Base-by-base conservation (phyloP, 495 filamentous ascomycete species). In the Clohesyomyces aquaticus region DNA sequence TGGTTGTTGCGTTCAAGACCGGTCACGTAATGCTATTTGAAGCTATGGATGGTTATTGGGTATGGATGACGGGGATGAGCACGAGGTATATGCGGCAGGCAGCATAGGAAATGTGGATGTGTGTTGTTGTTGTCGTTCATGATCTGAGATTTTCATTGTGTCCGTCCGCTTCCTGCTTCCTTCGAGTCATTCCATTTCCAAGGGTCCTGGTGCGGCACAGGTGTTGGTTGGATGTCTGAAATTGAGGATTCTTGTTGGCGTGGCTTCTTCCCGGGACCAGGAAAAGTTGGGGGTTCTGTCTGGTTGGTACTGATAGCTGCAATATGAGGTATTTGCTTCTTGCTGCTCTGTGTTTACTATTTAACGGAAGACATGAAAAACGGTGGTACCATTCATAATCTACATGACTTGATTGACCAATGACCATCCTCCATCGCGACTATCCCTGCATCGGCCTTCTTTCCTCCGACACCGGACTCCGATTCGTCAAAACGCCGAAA, bases 11-110 rank as follows among this genome's bases (percentile, higher is more conserved):
- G n/a, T n/a, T n/a, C n/a, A n/a, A n/a, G n/a, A n/a, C n/a, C n/a
- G n/a, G n/a, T n/a, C n/a, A n/a, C n/a, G n/a, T n/a, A n/a, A n/a
- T n/a, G n/a, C n/a, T n/a, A n/a, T n/a, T n/a, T n/a, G n/a, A n/a
- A n/a, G n/a, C n/a, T n/a, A n/a, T n/a, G n/a, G n/a, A n/a, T n/a
- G n/a, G n/a, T n/a, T n/a, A n/a, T n/a, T n/a, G n/a, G n/a, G n/a
- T n/a, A n/a, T n/a, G n/a, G n/a, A n/a, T n/a, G n/a, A n/a, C n/a
- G n/a, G n/a, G n/a, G n/a, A n/a, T n/a, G n/a, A n/a, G n/a, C n/a
- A n/a, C n/a, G n/a, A 12, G n/a, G 21, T 9, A 32, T 63, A 63
- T n/a, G n/a, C n/a, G n/a, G n/a, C 52, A 63, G 55, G 60, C 60
- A 63, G 51, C 60, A 41, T 45, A 55, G 42, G 27, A 63, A 57